Conservation (phyloP, 2,329 filamentous ascomycete genomes). For the Botrytis tulipae region DNA sequence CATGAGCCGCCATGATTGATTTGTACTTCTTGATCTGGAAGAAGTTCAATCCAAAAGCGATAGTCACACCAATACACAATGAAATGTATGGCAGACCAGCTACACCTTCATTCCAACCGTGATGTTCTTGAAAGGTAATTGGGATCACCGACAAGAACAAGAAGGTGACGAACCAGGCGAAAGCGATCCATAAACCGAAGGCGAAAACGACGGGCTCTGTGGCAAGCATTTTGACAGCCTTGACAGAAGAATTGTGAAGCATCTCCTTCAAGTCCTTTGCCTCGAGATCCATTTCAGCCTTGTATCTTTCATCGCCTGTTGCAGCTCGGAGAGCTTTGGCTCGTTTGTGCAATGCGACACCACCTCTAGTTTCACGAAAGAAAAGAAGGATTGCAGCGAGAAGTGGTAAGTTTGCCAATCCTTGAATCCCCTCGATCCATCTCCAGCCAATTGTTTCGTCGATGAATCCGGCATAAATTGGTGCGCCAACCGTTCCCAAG, state of each 20-base stretch:
- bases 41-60: conserved; percentile 20
- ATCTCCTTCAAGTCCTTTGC: conserved; percentile 57
- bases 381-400: conserved; percentile 64
- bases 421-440: conserved; percentile 86
- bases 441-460: conserved; percentile 66
- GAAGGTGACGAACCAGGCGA: conserved; percentile 85
- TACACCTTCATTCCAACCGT: conserved; percentile 60
- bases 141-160: conserved; percentile 78
- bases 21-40: conserved; percentile 18
- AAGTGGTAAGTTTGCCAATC: conserved; percentile 63
- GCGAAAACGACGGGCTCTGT: conserved; percentile 77
- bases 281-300: conserved; percentile 51
- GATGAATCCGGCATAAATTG: conserved; percentile 62
- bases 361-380: conserved; percentile 78
- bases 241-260: conserved; percentile 68
- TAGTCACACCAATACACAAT: conserved; percentile 41
- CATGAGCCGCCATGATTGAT: neutral
- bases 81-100: conserved; percentile 61
- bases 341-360: conserved; percentile 73
- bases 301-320: conserved; percentile 58
- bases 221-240: conserved; percentile 69
- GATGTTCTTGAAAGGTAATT: conserved; percentile 69
- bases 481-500: conserved; percentile 68
- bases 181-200: conserved; percentile 86
- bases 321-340: conserved; percentile 61